Evolutionary conservation across 1,284 basidiomycete species (phyloP), one percentile per base, ranked within the genome.

Genomic region (Leccinum variabile): DNA sequence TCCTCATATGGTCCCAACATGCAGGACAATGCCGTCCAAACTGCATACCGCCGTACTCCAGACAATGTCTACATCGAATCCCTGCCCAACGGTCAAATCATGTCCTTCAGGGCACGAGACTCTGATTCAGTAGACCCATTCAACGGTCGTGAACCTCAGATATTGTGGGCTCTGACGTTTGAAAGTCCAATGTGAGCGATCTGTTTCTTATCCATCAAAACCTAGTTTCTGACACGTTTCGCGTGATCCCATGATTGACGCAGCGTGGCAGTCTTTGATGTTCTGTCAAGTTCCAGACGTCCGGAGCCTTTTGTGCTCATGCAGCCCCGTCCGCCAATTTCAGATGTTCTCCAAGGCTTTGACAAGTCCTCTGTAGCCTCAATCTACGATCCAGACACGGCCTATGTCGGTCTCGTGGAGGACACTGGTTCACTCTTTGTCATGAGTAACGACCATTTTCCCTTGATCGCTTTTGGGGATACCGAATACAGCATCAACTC

Each of bases 1-100:
- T 94, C 93, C 0, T 84, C 86, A 0, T 95, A 94, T 72, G 90
- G 92, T 0, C 91, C 93, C 6, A 93, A 93, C 69, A 91, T 90
- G 68, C 84, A 91, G 71, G 88, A 92, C 70, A 83, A 81, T 63
- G 73, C 80, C 5, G 69, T 85, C 11, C 93, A 95, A 71, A 74
- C 83, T 3, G 69, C 82, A 4, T 94, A 94, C 75, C 82, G 80
- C 6, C 82, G 81, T 18, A 90, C 92, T 0, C 84, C 85, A 54
- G 92, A 95, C 74, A 82, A 88, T 64, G 76, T 80, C 46, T 95
- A 95, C 76, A 84, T 94, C 54, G 91, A 94, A 66, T 83, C 89
- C 25, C 80, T 91, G 10, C 87, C 91, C 9, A 89, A 85, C 49
- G 92, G 92, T 39, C 85, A 88, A 66, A 81, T 94, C 57, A 80